Evolutionary conservation across 2,329 filamentous ascomycete species (phyloP).

Genomic region (Fusarium concolor): DNA sequence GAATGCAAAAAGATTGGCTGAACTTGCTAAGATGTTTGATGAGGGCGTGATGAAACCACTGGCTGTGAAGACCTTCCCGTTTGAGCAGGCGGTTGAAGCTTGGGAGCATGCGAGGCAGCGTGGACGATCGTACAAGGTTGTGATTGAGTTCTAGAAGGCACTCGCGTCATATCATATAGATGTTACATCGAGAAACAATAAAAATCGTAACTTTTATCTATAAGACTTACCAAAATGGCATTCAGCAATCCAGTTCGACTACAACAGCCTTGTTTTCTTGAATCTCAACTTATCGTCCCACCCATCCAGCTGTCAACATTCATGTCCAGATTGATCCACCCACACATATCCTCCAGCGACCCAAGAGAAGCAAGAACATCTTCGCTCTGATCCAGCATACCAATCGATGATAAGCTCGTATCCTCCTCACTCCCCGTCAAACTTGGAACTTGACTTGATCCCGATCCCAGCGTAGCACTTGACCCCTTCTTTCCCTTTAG

Average conservation of each 20-base stretch:
- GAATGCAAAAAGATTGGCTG: neutral
- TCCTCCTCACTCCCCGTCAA: neutral
- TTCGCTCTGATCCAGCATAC: rapidly evolving
- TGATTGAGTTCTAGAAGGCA: neutral
- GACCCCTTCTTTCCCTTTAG: neutral
- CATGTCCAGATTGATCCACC: neutral
- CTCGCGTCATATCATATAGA: rapidly evolving
- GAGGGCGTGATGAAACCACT: slow-evolving; percentile 2
- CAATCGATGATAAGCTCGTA: neutral
- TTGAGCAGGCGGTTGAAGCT: slow-evolving; percentile 1
- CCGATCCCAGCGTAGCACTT: neutral
- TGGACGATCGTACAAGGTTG: slow-evolving; percentile 9
- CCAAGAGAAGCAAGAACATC: neutral
- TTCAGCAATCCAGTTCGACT: no score
- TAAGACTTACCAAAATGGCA: no score
- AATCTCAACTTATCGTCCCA: neutral
- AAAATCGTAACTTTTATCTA: neutral
- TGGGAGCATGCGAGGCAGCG: slow-evolving; percentile 16
- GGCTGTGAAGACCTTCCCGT: neutral
- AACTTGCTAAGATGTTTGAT: slow-evolving; percentile 2
- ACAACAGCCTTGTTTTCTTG: neutral
- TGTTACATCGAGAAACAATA: neutral
- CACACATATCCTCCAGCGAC: slow-evolving; percentile 21
- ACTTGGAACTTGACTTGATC: slow-evolving; percentile 2
- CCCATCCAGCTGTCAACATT: slow-evolving; percentile 4